These are phyloP conservation scores for Paecilomyces sp. DNA, from an alignment of 2,329 filamentous ascomycete species.

Conservation along the genomic window DNA sequence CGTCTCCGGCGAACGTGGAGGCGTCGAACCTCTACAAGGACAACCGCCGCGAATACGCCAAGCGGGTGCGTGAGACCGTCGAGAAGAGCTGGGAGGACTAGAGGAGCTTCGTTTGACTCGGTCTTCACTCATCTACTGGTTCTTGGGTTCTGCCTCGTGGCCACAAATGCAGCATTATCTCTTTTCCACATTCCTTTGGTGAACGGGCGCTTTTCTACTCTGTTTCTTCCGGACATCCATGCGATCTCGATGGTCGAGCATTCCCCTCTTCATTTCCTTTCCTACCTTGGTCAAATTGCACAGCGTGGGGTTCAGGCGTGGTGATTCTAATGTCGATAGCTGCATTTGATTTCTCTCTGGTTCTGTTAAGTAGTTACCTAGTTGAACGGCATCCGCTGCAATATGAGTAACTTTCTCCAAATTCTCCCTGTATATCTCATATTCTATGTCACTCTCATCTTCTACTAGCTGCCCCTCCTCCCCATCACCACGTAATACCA, in stretches of 20 bases:
- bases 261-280: constrained; percentile 2
- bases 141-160: neutral
- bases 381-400: neutral
- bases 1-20: constrained; percentile 94
- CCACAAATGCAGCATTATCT: neutral
- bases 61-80: constrained; percentile 90
- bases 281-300: constrained; percentile 27
- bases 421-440: too few species aligned
- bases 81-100: constrained; percentile 99
- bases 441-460: too few species aligned
- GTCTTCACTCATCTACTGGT: neutral
- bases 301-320: constrained; percentile 38
- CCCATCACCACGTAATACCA: neutral
- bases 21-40: constrained; percentile 98
- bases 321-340: constrained; percentile 9
- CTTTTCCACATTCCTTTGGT: constrained; percentile 1
- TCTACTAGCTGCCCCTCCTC: neutral
- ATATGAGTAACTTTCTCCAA: neutral
- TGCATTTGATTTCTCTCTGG: constrained; percentile 1
- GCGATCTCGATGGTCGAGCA: neutral
- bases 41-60: constrained; percentile 92
- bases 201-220: constrained; percentile 1
- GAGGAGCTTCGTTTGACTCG: constrained; percentile 3
- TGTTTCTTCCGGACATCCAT: neutral
- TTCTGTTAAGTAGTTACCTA: neutral